Percentiles rank a stretch among this genome's conserved stretches.
Evolutionary conservation across 129 eudicot species (phyloP).

Genomic region (Centrapalus pauciflorus): DNA sequence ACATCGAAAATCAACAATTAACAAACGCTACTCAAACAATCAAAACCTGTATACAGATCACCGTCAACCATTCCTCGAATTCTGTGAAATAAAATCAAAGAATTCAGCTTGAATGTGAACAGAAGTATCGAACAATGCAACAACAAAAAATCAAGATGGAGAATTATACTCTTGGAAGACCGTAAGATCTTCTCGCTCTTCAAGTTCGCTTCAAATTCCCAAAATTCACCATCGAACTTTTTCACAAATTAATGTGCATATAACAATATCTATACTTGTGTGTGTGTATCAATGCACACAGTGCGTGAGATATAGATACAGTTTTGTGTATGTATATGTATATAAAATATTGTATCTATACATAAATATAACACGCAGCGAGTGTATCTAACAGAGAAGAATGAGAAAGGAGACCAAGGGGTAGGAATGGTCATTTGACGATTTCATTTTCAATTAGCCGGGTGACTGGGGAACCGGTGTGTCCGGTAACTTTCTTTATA

Average conservation of each 20-base stretch:
- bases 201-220: slow-evolving; percentile 16
- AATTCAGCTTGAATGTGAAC: slow-evolving; percentile 35
- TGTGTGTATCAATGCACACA: slow-evolving; percentile 10
- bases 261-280: not conserved
- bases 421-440: slow-evolving; percentile 21
- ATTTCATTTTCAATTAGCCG: slow-evolving; percentile 3
- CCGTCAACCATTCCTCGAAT: slow-evolving; percentile 32
- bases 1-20: slow-evolving; percentile 13
- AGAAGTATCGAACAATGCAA: slow-evolving; percentile 21
- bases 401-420: slow-evolving; percentile 17
- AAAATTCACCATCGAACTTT: slow-evolving; percentile 23
- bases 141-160: not conserved
- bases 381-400: slow-evolving; percentile 14
- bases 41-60: slow-evolving; percentile 52
- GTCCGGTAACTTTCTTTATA: slow-evolving; percentile 16
- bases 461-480: slow-evolving; percentile 29
- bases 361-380: slow-evolving; percentile 9
- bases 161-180: slow-evolving; percentile 11
- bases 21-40: slow-evolving; percentile 12
- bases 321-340: slow-evolving; percentile 20
- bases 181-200: slow-evolving; percentile 21
- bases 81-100: slow-evolving; percentile 5
- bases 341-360: slow-evolving; percentile 14
- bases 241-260: not conserved
- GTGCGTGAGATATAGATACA: slow-evolving; percentile 24